A percentile compares a stretch with the other conserved stretches of the same genome.
phyloP scores from a whole-genome alignment of 306 rosid species.

The Vigna mungo region DNA sequence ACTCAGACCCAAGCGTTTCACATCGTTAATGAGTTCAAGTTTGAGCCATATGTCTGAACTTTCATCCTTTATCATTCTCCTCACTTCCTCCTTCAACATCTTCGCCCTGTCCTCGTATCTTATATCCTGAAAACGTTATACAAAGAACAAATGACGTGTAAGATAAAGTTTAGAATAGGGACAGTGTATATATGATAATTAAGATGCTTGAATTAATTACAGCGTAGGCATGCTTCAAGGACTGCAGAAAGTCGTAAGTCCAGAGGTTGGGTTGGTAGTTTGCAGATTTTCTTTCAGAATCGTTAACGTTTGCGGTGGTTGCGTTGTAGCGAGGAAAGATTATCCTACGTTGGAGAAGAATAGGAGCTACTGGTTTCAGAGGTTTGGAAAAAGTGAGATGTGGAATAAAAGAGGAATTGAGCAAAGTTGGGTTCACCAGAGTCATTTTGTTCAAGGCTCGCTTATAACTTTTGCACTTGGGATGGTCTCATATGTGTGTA shows the following conservation, averaged over 20 bases:
- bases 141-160: background rate
- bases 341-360: background rate
- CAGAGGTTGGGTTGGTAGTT: constrained; percentile 59
- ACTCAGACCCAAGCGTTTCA: constrained; percentile 52
- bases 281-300: constrained; percentile 47
- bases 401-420: background rate
- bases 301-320: background rate
- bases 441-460: constrained; percentile 26
- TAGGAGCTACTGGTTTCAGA: background rate
- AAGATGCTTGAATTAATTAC: constrained; percentile 17
- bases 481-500: background rate
- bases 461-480: background rate
- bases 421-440: background rate
- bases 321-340: constrained; percentile 30
- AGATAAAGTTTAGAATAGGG: background rate
- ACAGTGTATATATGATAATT: too few relatives aligned
- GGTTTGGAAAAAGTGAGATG: background rate
- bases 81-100: constrained; percentile 47
- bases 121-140: constrained; percentile 29
- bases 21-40: constrained; percentile 48
- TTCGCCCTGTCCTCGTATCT: background rate
- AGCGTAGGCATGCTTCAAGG: constrained; percentile 49
- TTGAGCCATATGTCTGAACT: constrained; percentile 8
- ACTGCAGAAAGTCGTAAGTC: constrained; percentile 57
- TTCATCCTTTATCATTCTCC: constrained; percentile 48